phyloP scores from a whole-genome alignment of 2,329 filamentous ascomycete species.

The Chalara sp. region DNA sequence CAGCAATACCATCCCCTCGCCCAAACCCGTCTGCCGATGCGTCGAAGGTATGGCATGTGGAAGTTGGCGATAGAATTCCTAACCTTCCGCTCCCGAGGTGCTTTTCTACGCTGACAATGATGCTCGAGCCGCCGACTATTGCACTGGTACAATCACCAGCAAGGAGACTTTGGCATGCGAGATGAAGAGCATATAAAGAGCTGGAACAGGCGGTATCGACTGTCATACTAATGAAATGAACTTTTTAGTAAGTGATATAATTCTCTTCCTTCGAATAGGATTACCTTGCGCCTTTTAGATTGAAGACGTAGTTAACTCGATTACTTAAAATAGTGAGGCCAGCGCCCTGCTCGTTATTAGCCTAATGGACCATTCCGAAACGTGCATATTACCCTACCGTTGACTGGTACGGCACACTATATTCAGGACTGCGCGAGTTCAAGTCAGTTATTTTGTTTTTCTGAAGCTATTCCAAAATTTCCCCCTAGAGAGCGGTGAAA shows the following conservation, averaged over 20 bases:
- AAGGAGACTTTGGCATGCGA: background rate
- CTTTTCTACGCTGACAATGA: constrained; percentile 19
- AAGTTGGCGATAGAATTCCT: constrained; percentile 2
- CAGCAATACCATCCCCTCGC: constrained; percentile 53
- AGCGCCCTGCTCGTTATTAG: background rate
- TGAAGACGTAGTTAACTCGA: background rate
- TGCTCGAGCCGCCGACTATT: constrained; percentile 7
- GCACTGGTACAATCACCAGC: background rate
- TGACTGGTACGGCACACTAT: background rate
- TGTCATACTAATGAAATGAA: background rate
- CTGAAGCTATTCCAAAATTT: no score
- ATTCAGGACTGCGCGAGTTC: background rate
- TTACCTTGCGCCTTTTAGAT: background rate
- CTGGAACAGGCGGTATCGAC: background rate
- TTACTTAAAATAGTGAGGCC: background rate
- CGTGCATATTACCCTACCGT: background rate
- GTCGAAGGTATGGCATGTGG: constrained; percentile 47
- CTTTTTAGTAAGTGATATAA: no score
- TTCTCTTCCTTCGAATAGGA: no score
- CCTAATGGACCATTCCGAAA: no score
- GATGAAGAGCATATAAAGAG: background rate
- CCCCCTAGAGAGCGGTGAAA: background rate
- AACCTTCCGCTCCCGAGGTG: constrained; percentile 37
- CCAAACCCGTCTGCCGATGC: constrained; percentile 55
- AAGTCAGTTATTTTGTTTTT: no score